Evolutionary conservation across 306 rosid species (phyloP).

Genomic region (Medicago truncatula): MtrunA17r5.0-ANR NC_053042.1:28683001-28683500

Average conservation of each 20-base stretch:
- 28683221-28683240: conserved; percentile 3
- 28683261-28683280: conserved; percentile 54
- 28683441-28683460: conserved; percentile 80
- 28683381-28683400: conserved; percentile 95
- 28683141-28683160: neutral
- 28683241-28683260: conserved; percentile 77
- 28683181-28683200: conserved; percentile 41
- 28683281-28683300: conserved; percentile 59
- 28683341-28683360: conserved; percentile 69
- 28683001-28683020: conserved; percentile 72
- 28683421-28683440: conserved; percentile 64
- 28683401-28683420: conserved; percentile 83
- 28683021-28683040: conserved; percentile 78
- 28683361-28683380: conserved; percentile 70
- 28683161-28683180: neutral
- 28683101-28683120: conserved; percentile 43
- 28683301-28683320: conserved; percentile 82
- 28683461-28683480: conserved; percentile 68
- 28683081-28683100: conserved; percentile 67
- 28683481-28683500: conserved; percentile 67
- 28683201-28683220: conserved; percentile 40
- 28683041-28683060: conserved; percentile 83
- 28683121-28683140: neutral
- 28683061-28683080: conserved; percentile 75
- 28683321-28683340: conserved; percentile 87